Evolutionary conservation across 208 protist genomes (phyloP).

Genomic region (Wallacemonas sp.): DNA sequence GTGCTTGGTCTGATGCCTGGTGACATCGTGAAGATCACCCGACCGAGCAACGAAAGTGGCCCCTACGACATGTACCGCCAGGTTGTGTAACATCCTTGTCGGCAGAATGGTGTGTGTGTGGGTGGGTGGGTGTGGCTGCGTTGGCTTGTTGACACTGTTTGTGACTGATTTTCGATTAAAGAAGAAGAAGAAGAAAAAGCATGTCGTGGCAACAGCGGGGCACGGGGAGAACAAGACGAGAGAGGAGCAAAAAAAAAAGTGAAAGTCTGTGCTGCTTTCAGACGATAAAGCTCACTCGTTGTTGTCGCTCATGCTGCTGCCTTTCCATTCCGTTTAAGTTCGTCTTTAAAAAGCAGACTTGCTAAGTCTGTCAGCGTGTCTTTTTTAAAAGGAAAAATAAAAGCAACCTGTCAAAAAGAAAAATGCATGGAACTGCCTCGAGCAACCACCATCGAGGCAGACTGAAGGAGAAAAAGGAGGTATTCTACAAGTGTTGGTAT

Average conservation of each 20-base stretch:
- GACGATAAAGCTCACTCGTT: background rate
- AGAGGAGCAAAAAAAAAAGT: constrained; percentile 8
- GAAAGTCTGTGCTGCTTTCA: background rate
- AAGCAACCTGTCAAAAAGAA: too few relatives aligned
- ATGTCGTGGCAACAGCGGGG: too few relatives aligned
- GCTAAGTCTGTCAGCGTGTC: background rate
- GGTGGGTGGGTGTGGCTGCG: constrained; percentile 11
- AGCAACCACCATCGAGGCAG: too few relatives aligned
- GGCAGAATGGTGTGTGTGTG: constrained; percentile 26
- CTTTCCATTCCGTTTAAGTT: background rate
- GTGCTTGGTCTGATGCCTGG: constrained; percentile 94
- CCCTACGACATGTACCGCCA: constrained; percentile 98
- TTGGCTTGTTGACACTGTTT: too few relatives aligned
- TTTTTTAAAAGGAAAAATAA: too few relatives aligned
- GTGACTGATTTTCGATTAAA: too few relatives aligned
- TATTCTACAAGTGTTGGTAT: too few relatives aligned
- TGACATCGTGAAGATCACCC: constrained; percentile 95
- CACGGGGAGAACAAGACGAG: too few relatives aligned
- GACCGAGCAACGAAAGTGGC: constrained; percentile 93
- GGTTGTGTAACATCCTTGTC: constrained; percentile 83
- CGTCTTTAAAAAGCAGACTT: background rate
- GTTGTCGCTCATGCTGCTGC: too few relatives aligned
- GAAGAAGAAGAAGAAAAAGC: background rate
- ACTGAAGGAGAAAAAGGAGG: too few relatives aligned
- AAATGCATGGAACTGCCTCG: too few relatives aligned